phyloP scores from a whole-genome alignment of 148 eudicot species.

The Cornus suecica region DNA sequence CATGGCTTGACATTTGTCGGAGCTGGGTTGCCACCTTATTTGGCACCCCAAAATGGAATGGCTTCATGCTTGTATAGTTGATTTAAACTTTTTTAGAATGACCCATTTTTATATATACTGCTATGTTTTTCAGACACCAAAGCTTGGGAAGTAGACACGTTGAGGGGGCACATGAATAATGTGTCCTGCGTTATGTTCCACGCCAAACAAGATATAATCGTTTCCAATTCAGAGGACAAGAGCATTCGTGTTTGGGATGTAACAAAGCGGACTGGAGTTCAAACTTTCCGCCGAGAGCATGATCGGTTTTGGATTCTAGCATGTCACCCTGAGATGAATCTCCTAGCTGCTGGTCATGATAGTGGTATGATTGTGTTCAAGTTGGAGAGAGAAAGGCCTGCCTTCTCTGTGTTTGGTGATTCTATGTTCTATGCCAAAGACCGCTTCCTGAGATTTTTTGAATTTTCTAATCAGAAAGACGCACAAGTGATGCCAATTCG shows the following conservation, averaged over 20 bases:
- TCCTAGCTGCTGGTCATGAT: constrained; percentile 83
- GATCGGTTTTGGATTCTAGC: constrained; percentile 86
- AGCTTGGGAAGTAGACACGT: constrained; percentile 93
- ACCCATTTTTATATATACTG: constrained; percentile 12
- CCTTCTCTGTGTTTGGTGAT: constrained; percentile 85
- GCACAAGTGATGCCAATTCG: constrained; percentile 75
- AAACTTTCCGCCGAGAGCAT: constrained; percentile 84
- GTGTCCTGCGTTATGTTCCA: constrained; percentile 85
- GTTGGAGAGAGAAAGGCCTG: constrained; percentile 92
- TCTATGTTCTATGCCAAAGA: constrained; percentile 77
- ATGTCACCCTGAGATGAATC: constrained; percentile 85
- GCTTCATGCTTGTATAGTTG: neutral
- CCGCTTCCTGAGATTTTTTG: constrained; percentile 71
- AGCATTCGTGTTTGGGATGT: constrained; percentile 93
- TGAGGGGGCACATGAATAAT: constrained; percentile 90
- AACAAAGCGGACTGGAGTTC: constrained; percentile 75
- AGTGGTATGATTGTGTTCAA: constrained; percentile 88
- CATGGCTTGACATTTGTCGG: neutral
- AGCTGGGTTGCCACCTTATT: neutral
- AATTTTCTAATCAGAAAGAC: constrained; percentile 72
- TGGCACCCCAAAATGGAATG: neutral
- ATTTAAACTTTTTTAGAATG: neutral
- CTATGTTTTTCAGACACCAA: constrained; percentile 58
- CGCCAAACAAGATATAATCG: constrained; percentile 85
- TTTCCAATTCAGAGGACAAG: constrained; percentile 93